phyloP scores from a whole-genome alignment of 73 alveolate species.

The Tetrahymena borealis region DNA sequence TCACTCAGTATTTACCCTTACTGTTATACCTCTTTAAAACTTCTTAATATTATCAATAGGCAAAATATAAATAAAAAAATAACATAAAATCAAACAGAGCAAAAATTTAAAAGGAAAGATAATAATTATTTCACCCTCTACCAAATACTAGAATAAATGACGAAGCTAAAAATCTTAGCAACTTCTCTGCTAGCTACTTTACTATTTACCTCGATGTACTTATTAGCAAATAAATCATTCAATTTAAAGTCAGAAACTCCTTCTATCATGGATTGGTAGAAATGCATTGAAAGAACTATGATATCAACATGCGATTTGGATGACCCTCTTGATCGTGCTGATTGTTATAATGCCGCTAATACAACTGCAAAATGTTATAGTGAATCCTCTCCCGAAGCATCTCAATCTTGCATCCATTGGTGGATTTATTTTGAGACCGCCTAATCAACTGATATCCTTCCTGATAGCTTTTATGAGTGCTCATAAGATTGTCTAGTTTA shows the following conservation, averaged over 20 bases:
- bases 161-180: too few species aligned
- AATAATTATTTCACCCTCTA: too few species aligned
- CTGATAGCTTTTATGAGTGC: neutral
- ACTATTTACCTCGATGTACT: too few species aligned
- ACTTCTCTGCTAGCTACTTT: too few species aligned
- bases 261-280: neutral
- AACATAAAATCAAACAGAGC: too few species aligned
- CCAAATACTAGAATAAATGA: too few species aligned
- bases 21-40: too few species aligned
- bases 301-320: neutral
- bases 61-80: too few species aligned
- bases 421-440: neutral
- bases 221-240: neutral
- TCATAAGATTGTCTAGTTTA: neutral
- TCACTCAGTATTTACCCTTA: too few species aligned
- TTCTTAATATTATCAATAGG: too few species aligned
- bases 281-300: neutral
- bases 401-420: neutral
- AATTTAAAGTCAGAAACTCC: neutral
- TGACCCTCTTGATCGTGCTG: neutral
- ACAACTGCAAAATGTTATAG: neutral
- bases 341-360: neutral
- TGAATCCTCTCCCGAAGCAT: neutral
- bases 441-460: neutral
- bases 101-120: too few species aligned